Base-by-base conservation (phyloP, 139 green algal genomes). In the Microglena sp. region DNA sequence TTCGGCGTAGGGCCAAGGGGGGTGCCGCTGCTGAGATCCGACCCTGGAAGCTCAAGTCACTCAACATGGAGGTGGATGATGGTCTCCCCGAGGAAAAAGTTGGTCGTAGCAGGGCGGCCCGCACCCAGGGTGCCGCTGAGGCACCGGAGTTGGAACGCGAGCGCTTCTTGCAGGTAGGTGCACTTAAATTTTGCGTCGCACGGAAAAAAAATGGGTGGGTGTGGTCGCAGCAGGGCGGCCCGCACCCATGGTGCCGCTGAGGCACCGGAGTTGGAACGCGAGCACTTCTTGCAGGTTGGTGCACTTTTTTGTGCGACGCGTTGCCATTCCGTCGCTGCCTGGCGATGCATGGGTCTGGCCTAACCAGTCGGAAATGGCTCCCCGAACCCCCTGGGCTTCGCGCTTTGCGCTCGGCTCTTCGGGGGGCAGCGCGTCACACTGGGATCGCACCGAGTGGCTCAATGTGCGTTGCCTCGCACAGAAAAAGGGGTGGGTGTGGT, bases 281-380 rank as follows among this genome's bases (percentile, higher is more conserved):
- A 95, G 77, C 74, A 80, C 31, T 96, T 96, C 74, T 55, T 95
- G 69, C 70, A 93, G 74, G 78, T 82, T 65, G 1, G 66, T 7
- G 21, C 33, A 2, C 35, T 3, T 24, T 4, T 8, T 5, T 8
- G n/a, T n/a, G n/a, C n/a, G n/a, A n/a, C n/a, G n/a, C n/a, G n/a
- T n/a, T n/a, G n/a, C n/a, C n/a, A n/a, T n/a, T n/a, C n/a, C n/a
- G n/a, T n/a, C n/a, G n/a, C n/a, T n/a, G n/a, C n/a, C n/a, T n/a
- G n/a, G n/a, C n/a, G n/a, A n/a, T n/a, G n/a, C n/a, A n/a, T n/a
- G n/a, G n/a, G n/a, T n/a, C n/a, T n/a, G n/a, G n/a, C n/a, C n/a
- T n/a, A n/a, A n/a, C n/a, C n/a, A n/a, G n/a, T n/a, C n/a, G n/a
- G n/a, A n/a, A n/a, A n/a, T n/a, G n/a, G n/a, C n/a, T n/a, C n/a